Evolutionary conservation across 139 green algal genomes (phyloP), one percentile per base, ranked within the genome.

Genomic region (Coccomyxa sp.): DNA sequence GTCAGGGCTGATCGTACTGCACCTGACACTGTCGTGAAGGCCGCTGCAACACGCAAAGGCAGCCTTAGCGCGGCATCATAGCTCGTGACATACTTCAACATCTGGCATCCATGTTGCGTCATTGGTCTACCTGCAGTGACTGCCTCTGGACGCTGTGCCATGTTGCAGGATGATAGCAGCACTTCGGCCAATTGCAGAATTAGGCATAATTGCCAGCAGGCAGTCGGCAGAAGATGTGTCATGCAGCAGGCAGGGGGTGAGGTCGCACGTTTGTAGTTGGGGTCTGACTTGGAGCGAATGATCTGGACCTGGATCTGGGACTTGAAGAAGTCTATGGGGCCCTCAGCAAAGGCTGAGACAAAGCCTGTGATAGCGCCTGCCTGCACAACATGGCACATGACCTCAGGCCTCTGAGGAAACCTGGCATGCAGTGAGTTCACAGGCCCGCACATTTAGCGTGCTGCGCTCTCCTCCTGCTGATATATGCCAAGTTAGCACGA

Each of bases 241-340:
- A n/a, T n/a, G 3, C 50, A 64, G 50, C 2, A 22, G 18, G 18
- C 50, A 4, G 27, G 5, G 50, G 22, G 50, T 64, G 50, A 64
- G 24, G 50, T 73, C 85, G 77, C 78, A 95, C 91, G 82, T 74
- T 95, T 96, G 83, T 98, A 98, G 18, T 81, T 83, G 8, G 94
- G 88, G 76, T 96, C 89, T 33, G 82, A 50, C 83, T 93, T 93
- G n/a, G 88, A 79, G 0, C 88, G 73, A 77, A 98, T 93, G 82
- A 97, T 95, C 83, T 98, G 95, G 9, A 95, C 90, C 82, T 98
- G 95, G 74, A 97, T 93, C 85, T 98, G 95, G 33, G 86, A 94
- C 90, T 98, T 98, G 86, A 96, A 98, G 58, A 98, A 97, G 83
- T 98, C 95, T 72, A 98, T 97, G 36, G 95, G 95, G 0, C 88